Conservation (phyloP, 768 basidiomycete species). For the Lyophyllum shimeji region DNA sequence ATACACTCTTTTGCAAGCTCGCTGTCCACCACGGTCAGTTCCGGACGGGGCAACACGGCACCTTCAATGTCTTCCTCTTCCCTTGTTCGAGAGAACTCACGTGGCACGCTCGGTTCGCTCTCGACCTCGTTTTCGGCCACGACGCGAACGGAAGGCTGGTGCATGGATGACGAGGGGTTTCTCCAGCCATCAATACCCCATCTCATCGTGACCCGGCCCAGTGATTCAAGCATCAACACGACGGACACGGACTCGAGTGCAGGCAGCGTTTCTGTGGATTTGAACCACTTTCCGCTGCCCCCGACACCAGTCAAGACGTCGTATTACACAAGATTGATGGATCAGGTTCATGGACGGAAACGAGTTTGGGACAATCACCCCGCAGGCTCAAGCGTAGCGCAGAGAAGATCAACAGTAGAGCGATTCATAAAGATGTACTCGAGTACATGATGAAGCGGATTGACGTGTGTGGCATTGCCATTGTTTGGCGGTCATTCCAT, state of each 20-base stretch:
- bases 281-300: slow-evolving; percentile 48
- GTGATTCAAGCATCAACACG: slow-evolving; percentile 29
- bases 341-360: slow-evolving; percentile 15
- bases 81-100: slow-evolving; percentile 15
- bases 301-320: slow-evolving; percentile 25
- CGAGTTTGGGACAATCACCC: slow-evolving; percentile 17
- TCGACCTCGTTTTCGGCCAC: slow-evolving; percentile 12
- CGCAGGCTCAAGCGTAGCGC: slow-evolving; percentile 11
- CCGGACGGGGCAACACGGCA: not conserved
- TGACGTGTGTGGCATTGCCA: no score
- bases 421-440: slow-evolving; percentile 25
- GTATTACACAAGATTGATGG: slow-evolving; percentile 17
- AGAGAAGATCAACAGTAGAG: slow-evolving; percentile 21
- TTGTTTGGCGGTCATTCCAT: no score
- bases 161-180: slow-evolving; percentile 7
- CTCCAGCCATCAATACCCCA: slow-evolving; percentile 21
- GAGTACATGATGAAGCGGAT: slow-evolving; percentile 5
- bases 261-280: slow-evolving; percentile 39
- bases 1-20: slow-evolving; percentile 9
- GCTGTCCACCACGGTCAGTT: slow-evolving; percentile 4
- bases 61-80: slow-evolving; percentile 19
- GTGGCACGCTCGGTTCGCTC: slow-evolving; percentile 15
- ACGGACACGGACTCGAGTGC: slow-evolving; percentile 31
- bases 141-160: slow-evolving; percentile 15
- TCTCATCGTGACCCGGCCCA: slow-evolving; percentile 36